Percentiles rank a stretch among this genome's conserved stretches.
These are phyloP conservation scores for Fusarium pilosicola DNA, from an alignment of 2,329 filamentous ascomycete genomes.

Conservation along the genomic window DNA sequence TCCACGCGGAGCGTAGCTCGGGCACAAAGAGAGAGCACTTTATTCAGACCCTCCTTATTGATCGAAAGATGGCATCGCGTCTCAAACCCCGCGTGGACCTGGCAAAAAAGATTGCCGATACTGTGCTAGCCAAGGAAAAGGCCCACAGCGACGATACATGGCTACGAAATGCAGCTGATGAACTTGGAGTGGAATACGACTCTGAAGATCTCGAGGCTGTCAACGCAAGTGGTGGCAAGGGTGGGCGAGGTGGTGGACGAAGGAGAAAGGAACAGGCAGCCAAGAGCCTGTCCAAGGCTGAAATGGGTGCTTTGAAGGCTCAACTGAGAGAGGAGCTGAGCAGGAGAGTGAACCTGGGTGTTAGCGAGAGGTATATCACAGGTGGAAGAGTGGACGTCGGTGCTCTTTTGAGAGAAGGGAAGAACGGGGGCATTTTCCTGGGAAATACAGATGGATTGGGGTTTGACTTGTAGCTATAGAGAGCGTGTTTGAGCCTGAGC, in stretches of 20 bases:
- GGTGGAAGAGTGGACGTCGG: conserved; percentile 86
- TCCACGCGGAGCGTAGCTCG: conserved; percentile 72
- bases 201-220: conserved; percentile 88
- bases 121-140: conserved; percentile 86
- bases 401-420: conserved; percentile 70
- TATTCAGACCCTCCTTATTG: conserved; percentile 84
- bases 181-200: conserved; percentile 94
- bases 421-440: conserved; percentile 56
- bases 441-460: conserved; percentile 54
- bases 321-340: conserved; percentile 77
- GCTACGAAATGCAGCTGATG: conserved; percentile 85
- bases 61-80: conserved; percentile 79
- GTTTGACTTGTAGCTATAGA: conserved; percentile 40
- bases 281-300: conserved; percentile 73
- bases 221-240: conserved; percentile 70
- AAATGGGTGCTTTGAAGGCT: conserved; percentile 75
- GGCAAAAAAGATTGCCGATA: conserved; percentile 88
- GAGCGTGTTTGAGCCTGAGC: background rate
- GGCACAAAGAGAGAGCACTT: conserved; percentile 66
- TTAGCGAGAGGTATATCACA: conserved; percentile 87
- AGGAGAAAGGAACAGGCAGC: conserved; percentile 80
- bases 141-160: conserved; percentile 84
- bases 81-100: conserved; percentile 81
- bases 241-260: conserved; percentile 76
- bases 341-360: conserved; percentile 83